Percentiles rank a stretch among this genome's conserved stretches.
Evolutionary conservation across 306 rosid species (phyloP).

Genomic region (Quercus variabilis): DNA sequence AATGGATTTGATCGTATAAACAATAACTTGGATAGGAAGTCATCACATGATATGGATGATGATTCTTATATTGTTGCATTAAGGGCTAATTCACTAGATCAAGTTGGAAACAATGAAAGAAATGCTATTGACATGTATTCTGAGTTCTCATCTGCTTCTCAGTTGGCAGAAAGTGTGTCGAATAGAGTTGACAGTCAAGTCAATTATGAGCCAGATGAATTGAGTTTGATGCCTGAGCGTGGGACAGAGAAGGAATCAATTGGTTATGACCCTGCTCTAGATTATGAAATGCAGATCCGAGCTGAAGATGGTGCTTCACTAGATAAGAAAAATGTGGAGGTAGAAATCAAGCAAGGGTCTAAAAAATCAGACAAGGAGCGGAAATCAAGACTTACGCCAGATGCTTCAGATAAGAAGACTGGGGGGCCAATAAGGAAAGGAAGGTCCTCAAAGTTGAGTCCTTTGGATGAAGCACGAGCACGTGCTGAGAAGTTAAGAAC

Average conservation of each 20-base stretch:
- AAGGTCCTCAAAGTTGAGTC: constrained; percentile 80
- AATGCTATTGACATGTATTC: constrained; percentile 79
- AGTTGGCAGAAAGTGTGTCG: constrained; percentile 42
- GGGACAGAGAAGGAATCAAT: constrained; percentile 56
- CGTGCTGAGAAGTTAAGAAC: constrained; percentile 88
- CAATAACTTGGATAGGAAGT: constrained; percentile 47
- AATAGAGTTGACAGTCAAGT: constrained; percentile 28
- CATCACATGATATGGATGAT: constrained; percentile 54
- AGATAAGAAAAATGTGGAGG: constrained; percentile 49
- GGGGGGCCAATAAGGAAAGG: constrained; percentile 88
- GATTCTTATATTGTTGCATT: constrained; percentile 78
- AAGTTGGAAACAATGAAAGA: constrained; percentile 50
- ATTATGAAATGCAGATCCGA: constrained; percentile 75
- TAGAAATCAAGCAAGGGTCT: constrained; percentile 46
- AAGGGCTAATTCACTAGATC: constrained; percentile 52
- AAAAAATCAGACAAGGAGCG: constrained; percentile 59
- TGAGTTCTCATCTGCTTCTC: constrained; percentile 53
- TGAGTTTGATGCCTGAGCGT: constrained; percentile 82
- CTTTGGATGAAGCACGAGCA: constrained; percentile 90
- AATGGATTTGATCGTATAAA: constrained; percentile 50
- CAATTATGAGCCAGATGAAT: constrained; percentile 74
- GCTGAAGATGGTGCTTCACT: constrained; percentile 31
- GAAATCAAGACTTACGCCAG: constrained; percentile 54
- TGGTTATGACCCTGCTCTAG: constrained; percentile 83
- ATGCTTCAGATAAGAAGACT: constrained; percentile 51